Conservation (phyloP, 352 stramenopile genomes). For the Phytophthora syringae region DNA sequence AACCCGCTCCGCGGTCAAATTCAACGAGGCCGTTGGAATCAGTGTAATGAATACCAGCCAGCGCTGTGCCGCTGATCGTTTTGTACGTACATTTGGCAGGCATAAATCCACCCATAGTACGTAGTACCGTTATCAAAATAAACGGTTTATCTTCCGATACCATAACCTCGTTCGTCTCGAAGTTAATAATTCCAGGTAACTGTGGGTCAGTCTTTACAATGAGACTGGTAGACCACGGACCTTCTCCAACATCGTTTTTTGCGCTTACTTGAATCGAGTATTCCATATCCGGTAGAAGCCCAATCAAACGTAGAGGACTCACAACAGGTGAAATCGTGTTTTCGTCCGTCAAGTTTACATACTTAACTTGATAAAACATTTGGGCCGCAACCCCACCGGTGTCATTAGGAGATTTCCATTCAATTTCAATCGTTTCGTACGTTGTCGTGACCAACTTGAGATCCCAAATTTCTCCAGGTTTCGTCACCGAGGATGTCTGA, state of each 20-base stretch:
- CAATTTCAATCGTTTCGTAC: conserved; percentile 31
- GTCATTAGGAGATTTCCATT: conserved; percentile 44
- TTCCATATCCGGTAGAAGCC: neutral
- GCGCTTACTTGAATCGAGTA: conserved; percentile 47
- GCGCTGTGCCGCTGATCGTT: conserved; percentile 45
- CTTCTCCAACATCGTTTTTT: conserved; percentile 22
- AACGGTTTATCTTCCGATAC: conserved; percentile 36
- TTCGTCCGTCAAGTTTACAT: conserved; percentile 7
- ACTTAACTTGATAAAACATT: conserved; percentile 38
- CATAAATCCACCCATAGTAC: conserved; percentile 44
- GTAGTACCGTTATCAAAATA: conserved; percentile 25
- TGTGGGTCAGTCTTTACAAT: conserved; percentile 51
- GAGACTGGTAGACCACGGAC: conserved; percentile 41
- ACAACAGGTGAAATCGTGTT: neutral
- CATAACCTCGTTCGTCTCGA: conserved; percentile 10
- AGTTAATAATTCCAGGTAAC: conserved; percentile 53
- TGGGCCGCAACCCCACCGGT: conserved; percentile 38
- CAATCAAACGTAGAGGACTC: neutral
- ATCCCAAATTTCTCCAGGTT: conserved; percentile 30
- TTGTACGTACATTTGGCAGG: conserved; percentile 42
- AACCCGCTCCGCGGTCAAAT: conserved; percentile 36
- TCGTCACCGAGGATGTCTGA: conserved; percentile 26
- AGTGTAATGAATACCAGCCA: conserved; percentile 39
- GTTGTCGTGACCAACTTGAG: conserved; percentile 25
- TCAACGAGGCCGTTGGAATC: conserved; percentile 24